phyloP scores from a whole-genome alignment of 257 asterid genomes.

The Gynochthodes officinalis region DNA sequence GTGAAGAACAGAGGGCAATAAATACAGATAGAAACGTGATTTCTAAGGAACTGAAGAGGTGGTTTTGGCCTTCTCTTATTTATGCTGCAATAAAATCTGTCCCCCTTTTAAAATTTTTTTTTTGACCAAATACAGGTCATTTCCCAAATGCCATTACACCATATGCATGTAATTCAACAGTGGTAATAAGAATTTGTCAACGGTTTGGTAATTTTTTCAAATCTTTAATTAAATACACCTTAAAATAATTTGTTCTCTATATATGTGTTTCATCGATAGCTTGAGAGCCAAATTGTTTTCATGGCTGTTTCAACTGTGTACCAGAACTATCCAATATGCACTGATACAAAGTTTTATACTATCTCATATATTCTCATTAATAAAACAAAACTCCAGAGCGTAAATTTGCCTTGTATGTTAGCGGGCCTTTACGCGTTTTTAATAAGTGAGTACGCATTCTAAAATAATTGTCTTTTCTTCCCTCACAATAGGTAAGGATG shows the following conservation, averaged over 20 bases:
- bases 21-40: constrained; percentile 53
- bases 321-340: constrained; percentile 16
- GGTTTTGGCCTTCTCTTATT: constrained; percentile 21
- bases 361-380: not conserved
- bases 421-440: too few relatives aligned
- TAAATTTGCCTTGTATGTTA: too few relatives aligned
- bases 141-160: constrained; percentile 17
- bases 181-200: constrained; percentile 24
- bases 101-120: constrained; percentile 13
- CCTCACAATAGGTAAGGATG: too few relatives aligned
- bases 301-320: constrained; percentile 18
- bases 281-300: too few relatives aligned
- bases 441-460: too few relatives aligned
- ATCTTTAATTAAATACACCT: constrained; percentile 10
- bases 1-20: constrained; percentile 28
- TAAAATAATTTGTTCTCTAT: not conserved
- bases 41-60: constrained; percentile 34
- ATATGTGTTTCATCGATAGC: not conserved
- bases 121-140: constrained; percentile 62
- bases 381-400: too few relatives aligned
- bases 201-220: constrained; percentile 9
- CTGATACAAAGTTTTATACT: not conserved
- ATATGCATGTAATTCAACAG: constrained; percentile 22
- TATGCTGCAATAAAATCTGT: constrained; percentile 32
- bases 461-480: too few relatives aligned